Conservation (phyloP, 768 basidiomycete genomes). For the Russula sp. region DNA sequence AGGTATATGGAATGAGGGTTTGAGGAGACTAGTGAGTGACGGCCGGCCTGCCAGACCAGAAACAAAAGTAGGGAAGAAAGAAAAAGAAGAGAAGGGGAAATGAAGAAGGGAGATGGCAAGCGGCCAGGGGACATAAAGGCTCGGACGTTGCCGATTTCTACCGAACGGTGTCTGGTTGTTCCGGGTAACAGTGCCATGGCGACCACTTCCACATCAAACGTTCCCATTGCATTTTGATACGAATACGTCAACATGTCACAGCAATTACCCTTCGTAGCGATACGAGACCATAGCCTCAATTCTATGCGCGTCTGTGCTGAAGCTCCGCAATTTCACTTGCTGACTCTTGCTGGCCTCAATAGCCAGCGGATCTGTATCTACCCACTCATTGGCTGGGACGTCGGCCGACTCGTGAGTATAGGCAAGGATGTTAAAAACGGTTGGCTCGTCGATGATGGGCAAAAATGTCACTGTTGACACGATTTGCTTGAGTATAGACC, state of each 20-base stretch:
- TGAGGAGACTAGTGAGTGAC: conserved; percentile 29
- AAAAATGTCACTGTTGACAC: conserved; percentile 95
- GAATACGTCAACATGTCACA: background rate
- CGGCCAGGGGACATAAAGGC: conserved; percentile 14
- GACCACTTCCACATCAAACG: background rate
- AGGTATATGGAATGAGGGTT: conserved; percentile 22
- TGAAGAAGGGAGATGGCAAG: conserved; percentile 8
- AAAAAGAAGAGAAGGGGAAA: conserved; percentile 18
- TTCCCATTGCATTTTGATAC: no score
- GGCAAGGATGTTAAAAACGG: conserved; percentile 95
- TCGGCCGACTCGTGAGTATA: conserved; percentile 92
- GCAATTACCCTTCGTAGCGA: conserved; percentile 73
- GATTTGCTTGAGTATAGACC: conserved; percentile 97
- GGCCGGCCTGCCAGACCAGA: conserved; percentile 50
- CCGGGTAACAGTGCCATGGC: background rate
- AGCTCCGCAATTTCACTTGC: conserved; percentile 90
- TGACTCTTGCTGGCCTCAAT: conserved; percentile 93
- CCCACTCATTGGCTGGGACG: conserved; percentile 91
- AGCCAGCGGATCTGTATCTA: conserved; percentile 87
- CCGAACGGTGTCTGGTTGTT: background rate
- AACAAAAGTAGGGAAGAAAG: conserved; percentile 13
- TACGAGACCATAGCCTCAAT: conserved; percentile 99
- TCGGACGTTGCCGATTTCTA: background rate
- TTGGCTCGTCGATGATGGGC: conserved; percentile 90
- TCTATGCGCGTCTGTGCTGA: conserved; percentile 96